Percentiles rank a stretch among this genome's conserved stretches.
Evolutionary conservation across 2,329 filamentous ascomycete species (phyloP).

Genomic region (Hypoxylon sp.): DNA sequence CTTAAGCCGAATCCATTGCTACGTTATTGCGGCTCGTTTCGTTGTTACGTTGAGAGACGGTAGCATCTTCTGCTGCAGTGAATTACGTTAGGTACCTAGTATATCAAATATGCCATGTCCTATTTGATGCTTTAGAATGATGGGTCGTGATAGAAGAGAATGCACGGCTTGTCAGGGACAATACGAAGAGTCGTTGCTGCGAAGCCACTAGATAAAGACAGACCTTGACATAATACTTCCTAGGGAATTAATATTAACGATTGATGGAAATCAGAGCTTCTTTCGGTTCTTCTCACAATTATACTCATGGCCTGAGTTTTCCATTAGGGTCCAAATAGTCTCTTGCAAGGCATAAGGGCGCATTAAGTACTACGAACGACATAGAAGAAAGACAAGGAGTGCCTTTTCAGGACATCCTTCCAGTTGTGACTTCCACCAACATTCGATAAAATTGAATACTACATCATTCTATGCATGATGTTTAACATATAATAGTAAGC

Average conservation of each 20-base stretch:
- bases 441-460: background rate
- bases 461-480: background rate
- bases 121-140: background rate
- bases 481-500: background rate
- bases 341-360: background rate
- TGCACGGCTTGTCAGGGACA: background rate
- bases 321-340: background rate
- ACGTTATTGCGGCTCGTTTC: constrained; percentile 27
- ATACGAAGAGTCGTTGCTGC: background rate
- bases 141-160: background rate
- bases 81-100: constrained; percentile 18
- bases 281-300: background rate
- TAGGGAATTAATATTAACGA: no score
- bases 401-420: background rate
- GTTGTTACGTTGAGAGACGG: background rate
- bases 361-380: background rate
- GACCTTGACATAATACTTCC: no score
- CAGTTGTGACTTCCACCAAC: background rate
- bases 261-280: background rate
- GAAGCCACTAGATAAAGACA: background rate
- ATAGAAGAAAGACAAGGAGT: background rate
- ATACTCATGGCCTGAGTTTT: background rate
- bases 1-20: constrained; percentile 2
- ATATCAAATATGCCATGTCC: background rate
- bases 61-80: background rate